Evolutionary conservation across 495 filamentous ascomycete genomes (phyloP).

Genomic region (Penicillium silybi): DNA sequence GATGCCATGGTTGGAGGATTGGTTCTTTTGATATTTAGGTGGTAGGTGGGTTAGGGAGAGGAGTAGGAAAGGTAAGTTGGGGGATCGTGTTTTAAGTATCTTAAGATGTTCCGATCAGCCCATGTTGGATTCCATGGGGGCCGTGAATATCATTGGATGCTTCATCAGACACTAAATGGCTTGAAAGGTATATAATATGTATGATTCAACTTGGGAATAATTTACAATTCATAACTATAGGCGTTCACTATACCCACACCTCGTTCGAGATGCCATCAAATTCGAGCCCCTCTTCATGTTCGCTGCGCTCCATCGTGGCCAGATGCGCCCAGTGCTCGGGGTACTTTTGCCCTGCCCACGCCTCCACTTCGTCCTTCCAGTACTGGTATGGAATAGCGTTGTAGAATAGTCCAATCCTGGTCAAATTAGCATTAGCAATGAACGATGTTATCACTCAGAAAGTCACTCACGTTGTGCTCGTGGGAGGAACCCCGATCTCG

Average conservation of each 20-base stretch:
- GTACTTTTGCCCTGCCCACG: slow-evolving; percentile 65
- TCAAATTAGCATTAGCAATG: slow-evolving; percentile 26
- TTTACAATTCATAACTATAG: too few species aligned
- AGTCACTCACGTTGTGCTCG: slow-evolving; percentile 64
- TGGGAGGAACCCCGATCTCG: slow-evolving; percentile 60
- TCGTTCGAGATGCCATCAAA: slow-evolving; percentile 36
- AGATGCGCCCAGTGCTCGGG: slow-evolving; percentile 66
- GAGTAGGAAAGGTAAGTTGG: background rate
- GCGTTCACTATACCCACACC: slow-evolving; percentile 25
- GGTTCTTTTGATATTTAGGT: too few species aligned
- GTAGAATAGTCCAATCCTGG: slow-evolving; percentile 66
- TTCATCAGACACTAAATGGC: too few species aligned
- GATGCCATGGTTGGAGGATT: slow-evolving; percentile 29
- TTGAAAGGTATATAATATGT: background rate
- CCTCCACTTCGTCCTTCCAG: slow-evolving; percentile 62
- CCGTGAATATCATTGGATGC: background rate
- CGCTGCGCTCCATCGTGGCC: slow-evolving; percentile 25
- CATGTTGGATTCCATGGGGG: background rate
- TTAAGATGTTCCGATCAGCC: background rate
- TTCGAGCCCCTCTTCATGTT: slow-evolving; percentile 35
- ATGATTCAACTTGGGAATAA: background rate
- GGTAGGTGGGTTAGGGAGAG: too few species aligned
- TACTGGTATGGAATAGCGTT: slow-evolving; percentile 60
- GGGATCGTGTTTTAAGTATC: background rate
- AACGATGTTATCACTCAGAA: background rate